These are phyloP conservation scores for Myrica gale DNA, from an alignment of 306 rosid species.

Conservation along the genomic window DNA sequence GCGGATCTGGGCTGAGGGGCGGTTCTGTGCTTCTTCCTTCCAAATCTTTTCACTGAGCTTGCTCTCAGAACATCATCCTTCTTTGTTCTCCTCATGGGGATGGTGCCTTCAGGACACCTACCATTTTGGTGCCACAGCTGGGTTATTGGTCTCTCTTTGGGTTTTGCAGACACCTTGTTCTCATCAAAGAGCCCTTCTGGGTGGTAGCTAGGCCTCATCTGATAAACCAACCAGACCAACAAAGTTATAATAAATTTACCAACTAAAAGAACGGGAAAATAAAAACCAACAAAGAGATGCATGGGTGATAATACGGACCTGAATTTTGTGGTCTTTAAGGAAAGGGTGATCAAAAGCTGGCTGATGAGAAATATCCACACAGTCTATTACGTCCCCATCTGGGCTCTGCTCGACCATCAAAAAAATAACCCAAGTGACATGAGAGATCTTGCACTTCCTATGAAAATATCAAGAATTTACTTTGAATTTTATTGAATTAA, in stretches of 20 bases:
- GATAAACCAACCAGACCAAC: constrained; percentile 24
- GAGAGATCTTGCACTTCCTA: constrained; percentile 14
- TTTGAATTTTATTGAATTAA: background rate
- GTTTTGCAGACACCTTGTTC: constrained; percentile 55
- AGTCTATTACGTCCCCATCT: constrained; percentile 93
- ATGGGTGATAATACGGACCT: constrained; percentile 44
- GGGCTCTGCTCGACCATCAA: constrained; percentile 67
- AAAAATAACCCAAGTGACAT: constrained; percentile 16
- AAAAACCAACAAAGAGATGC: background rate
- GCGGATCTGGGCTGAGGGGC: constrained; percentile 91
- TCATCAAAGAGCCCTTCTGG: constrained; percentile 84
- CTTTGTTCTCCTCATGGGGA: constrained; percentile 85
- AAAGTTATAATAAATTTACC: background rate
- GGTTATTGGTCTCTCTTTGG: constrained; percentile 46
- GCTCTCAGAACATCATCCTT: constrained; percentile 86
- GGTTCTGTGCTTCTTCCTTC: constrained; percentile 82
- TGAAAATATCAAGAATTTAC: background rate
- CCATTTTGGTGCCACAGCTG: constrained; percentile 91
- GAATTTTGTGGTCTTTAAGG: constrained; percentile 96
- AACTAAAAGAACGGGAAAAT: background rate
- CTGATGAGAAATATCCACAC: constrained; percentile 77
- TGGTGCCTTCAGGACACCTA: constrained; percentile 75
- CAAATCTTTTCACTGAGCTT: constrained; percentile 78
- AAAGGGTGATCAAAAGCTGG: constrained; percentile 97
- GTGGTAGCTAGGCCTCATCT: constrained; percentile 82